Percentiles rank a stretch among this genome's conserved stretches.
phyloP scores from a whole-genome alignment of 1,139 yeast species.

The Zygoascus sp. region DNA sequence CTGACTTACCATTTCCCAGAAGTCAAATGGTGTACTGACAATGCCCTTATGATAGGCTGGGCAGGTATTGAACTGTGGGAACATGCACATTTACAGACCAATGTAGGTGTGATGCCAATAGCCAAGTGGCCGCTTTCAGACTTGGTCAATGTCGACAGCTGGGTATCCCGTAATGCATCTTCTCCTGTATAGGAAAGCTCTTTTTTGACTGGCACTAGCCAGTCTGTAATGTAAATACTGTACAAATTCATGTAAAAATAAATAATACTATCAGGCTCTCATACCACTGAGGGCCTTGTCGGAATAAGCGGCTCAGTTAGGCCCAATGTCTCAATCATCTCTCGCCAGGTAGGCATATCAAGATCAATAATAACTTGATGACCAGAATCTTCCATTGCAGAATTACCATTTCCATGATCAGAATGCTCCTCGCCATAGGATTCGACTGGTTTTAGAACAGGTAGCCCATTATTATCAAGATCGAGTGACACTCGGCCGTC shows the following conservation, averaged over 20 bases:
- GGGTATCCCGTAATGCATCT: slow-evolving; percentile 7
- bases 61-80: slow-evolving; percentile 89
- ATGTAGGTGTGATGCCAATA: slow-evolving; percentile 33
- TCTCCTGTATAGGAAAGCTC: too few species aligned
- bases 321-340: slow-evolving; percentile 32
- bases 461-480: slow-evolving; percentile 48
- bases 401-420: slow-evolving; percentile 31
- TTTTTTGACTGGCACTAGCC: too few species aligned
- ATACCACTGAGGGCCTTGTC: slow-evolving; percentile 6
- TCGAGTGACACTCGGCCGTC: slow-evolving; percentile 59
- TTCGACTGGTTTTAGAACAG: slow-evolving; percentile 34
- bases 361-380: slow-evolving; percentile 67
- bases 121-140: slow-evolving; percentile 22
- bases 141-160: slow-evolving; percentile 9
- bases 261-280: background rate
- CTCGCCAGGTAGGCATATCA: slow-evolving; percentile 61
- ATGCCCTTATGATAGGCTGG: slow-evolving; percentile 96
- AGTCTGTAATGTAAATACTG: background rate
- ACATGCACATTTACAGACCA: slow-evolving; percentile 41
- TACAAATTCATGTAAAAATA: background rate
- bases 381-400: slow-evolving; percentile 32
- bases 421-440: slow-evolving; percentile 28
- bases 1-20: slow-evolving; percentile 59
- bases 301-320: slow-evolving; percentile 22
- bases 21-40: slow-evolving; percentile 77